These are phyloP conservation scores for Syzygium oleosum DNA, from an alignment of 345 rosid genomes.

Conservation along the genomic window DNA sequence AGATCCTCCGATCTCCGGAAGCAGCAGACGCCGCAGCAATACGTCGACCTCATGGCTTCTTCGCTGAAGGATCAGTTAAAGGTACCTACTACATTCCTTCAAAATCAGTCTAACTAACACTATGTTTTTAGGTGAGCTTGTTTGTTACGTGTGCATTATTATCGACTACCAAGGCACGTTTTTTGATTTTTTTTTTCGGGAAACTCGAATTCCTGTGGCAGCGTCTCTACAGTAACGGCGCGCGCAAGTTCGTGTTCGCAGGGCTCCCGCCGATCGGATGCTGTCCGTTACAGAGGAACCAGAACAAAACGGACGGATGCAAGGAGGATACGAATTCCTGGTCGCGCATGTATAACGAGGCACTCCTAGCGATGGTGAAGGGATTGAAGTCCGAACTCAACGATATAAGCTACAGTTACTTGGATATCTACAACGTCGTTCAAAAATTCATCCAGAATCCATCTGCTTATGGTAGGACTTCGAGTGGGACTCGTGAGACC, in stretches of 20 bases:
- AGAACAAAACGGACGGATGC: constrained; percentile 31
- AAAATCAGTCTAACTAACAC: background rate
- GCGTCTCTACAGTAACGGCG: constrained; percentile 34
- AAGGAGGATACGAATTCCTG: constrained; percentile 26
- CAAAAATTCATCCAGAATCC: constrained; percentile 38
- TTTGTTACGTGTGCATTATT: background rate
- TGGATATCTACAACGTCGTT: constrained; percentile 36
- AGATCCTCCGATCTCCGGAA: background rate
- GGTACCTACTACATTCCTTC: background rate
- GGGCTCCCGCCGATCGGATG: constrained; percentile 54
- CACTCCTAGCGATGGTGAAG: constrained; percentile 23
- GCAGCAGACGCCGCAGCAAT: constrained; percentile 5
- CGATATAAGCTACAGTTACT: constrained; percentile 41
- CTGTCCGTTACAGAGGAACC: constrained; percentile 30
- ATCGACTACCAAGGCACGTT: background rate
- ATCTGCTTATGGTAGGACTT: background rate
- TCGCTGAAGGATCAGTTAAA: constrained; percentile 2
- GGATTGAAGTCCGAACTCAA: constrained; percentile 26
- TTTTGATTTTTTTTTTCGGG: background rate
- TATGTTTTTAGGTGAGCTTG: background rate
- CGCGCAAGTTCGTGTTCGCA: constrained; percentile 37
- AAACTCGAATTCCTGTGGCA: constrained; percentile 6
- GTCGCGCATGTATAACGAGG: constrained; percentile 38
- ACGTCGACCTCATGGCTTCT: constrained; percentile 3
- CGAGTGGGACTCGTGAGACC: background rate